Percentiles rank a stretch among this genome's conserved stretches.
Evolutionary conservation across 192 early-diverging fungal species (phyloP).

Genomic region (Rhizoclosmatium sp.): DNA sequence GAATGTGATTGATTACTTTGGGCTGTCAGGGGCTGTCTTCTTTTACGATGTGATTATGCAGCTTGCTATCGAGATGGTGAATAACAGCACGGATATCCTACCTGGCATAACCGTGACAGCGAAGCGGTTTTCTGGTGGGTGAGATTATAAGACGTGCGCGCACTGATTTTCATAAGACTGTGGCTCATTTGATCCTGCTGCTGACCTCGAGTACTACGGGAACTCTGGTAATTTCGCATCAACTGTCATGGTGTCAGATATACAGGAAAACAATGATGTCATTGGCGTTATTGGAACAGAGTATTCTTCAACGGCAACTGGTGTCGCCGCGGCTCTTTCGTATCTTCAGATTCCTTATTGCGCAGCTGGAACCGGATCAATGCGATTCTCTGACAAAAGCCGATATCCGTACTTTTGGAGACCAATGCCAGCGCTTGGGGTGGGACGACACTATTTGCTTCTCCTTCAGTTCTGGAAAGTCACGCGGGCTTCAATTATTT

Average conservation of each 20-base stretch:
- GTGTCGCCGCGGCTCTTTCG: background rate
- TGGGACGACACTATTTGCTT: background rate
- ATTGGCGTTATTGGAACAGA: constrained; percentile 17
- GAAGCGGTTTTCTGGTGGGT: background rate
- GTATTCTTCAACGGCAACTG: constrained; percentile 1
- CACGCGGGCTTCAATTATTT: background rate
- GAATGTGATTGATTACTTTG: constrained; percentile 2
- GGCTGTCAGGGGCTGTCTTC: background rate
- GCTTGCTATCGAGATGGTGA: constrained; percentile 1
- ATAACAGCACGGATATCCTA: constrained; percentile 3
- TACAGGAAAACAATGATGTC: constrained; percentile 2
- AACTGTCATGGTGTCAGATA: constrained; percentile 1
- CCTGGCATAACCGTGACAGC: constrained; percentile 4
- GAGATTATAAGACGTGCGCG: background rate
- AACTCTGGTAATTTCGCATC: constrained; percentile 3
- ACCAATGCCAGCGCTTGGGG: background rate
- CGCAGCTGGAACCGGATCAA: background rate
- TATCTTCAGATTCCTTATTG: constrained; percentile 19
- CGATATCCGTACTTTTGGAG: background rate
- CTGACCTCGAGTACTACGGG: background rate
- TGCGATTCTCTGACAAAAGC: background rate
- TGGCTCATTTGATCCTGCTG: background rate
- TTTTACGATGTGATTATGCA: background rate
- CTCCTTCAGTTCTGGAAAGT: background rate
- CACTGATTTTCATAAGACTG: constrained; percentile 11